Evolutionary conservation across 495 filamentous ascomycete genomes (phyloP), one percentile per base, ranked within the genome.

Genomic region (Cercophora samala): DNA sequence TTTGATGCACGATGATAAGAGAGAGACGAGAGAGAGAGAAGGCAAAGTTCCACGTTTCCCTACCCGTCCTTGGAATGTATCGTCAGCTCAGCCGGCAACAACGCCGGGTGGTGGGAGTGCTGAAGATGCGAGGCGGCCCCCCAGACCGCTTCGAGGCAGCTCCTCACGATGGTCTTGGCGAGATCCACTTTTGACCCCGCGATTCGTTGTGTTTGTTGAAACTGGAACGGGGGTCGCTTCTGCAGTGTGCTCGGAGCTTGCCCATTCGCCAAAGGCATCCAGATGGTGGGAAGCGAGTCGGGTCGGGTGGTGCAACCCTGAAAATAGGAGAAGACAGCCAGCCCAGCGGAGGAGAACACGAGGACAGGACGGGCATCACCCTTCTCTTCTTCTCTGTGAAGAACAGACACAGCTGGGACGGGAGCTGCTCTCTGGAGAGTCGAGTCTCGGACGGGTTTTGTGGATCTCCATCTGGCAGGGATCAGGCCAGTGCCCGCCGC

Each of bases 161-260:
- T 59, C 65, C 52, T 67, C 65, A 23, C 32, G 60, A 42, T 37
- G 64, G 19, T 29, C 68, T 70, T 67, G 68, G 68, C 68, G 24
- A 23, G 52, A 37, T 21, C 68, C 63, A 62, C 52, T 54, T 59
- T 37, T 17, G 59, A 67, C 65, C 68, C 68, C 68, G 65, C 68
- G 62, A 70, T 70, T 67, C 62, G 68, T 61, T 37, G 64, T 23
- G 24, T 15, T 60, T 23, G 23, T 60, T 18, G 26, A 22, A 23
- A 60, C 23, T 23, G 26, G 22, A 25, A 46, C 17, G 6, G 6
- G 24, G 25, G 64, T 54, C 22, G 60, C 51, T 60, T 25, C 55
- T 25, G 64, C 60, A 29, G 60, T 22, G 58, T 60, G 60, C 51
- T 46, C 56, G 55, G n/a, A 46, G 51, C 13, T 25, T 59, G 55